A percentile compares a stretch with the other conserved stretches of the same genome.
phyloP scores from a whole-genome alignment of 345 rosid genomes.

The Litchi chinensis region DNA sequence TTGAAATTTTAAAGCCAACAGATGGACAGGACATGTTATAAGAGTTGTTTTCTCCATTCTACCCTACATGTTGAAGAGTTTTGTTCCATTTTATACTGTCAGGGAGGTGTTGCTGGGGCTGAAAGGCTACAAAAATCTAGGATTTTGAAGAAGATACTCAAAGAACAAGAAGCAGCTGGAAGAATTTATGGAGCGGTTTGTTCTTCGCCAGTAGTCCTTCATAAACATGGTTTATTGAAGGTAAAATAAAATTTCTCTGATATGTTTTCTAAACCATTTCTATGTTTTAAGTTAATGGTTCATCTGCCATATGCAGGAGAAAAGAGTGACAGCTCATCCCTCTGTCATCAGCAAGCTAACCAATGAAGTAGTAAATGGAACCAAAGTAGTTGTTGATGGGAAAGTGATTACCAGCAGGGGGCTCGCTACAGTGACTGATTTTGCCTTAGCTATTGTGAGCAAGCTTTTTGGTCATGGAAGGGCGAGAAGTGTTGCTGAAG shows the following conservation, averaged over 20 bases:
- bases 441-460: slow-evolving; percentile 69
- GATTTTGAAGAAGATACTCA: slow-evolving; percentile 74
- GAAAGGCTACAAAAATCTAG: slow-evolving; percentile 68
- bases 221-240: slow-evolving; percentile 72
- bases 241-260: slow-evolving; percentile 29
- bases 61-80: neutral
- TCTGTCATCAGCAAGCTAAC: slow-evolving; percentile 35
- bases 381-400: slow-evolving; percentile 83
- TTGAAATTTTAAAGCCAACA: neutral
- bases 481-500: slow-evolving; percentile 87
- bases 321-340: slow-evolving; percentile 59
- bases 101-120: slow-evolving; percentile 76
- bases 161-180: slow-evolving; percentile 68
- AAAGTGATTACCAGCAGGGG: slow-evolving; percentile 84
- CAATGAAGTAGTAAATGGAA: slow-evolving; percentile 40
- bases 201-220: slow-evolving; percentile 61
- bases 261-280: slow-evolving; percentile 7
- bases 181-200: slow-evolving; percentile 74
- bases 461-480: slow-evolving; percentile 84
- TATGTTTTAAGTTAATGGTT: slow-evolving; percentile 12
- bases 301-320: slow-evolving; percentile 48
- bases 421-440: slow-evolving; percentile 60
- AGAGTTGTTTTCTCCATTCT: neutral
- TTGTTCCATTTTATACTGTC: slow-evolving; percentile 16
- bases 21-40: neutral